phyloP scores from a whole-genome alignment of 1,284 basidiomycete species.

The Rhodotorula mucilaginosa region DNA sequence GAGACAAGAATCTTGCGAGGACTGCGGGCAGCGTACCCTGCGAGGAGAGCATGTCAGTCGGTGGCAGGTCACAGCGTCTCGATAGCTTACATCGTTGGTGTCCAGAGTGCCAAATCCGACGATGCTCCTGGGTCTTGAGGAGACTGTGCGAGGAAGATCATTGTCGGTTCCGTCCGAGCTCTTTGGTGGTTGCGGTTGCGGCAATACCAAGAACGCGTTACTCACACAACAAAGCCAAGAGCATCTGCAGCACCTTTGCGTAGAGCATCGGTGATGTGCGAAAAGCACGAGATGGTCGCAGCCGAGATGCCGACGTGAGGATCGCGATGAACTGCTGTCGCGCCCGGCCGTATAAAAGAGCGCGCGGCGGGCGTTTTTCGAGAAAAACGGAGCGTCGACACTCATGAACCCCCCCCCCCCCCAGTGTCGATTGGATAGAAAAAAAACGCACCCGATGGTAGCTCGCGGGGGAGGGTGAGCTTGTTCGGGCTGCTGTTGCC shows the following conservation, averaged over 20 bases:
- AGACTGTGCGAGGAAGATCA: constrained; percentile 26
- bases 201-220: neutral
- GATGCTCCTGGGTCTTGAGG: constrained; percentile 54
- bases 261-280: constrained; percentile 9
- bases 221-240: constrained; percentile 11
- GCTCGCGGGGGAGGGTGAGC: too few species aligned
- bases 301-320: constrained; percentile 11
- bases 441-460: too few species aligned
- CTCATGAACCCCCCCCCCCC: too few species aligned
- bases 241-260: constrained; percentile 2
- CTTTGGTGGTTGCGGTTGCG: too few species aligned
- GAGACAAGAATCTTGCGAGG: constrained; percentile 53
- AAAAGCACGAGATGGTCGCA: constrained; percentile 16
- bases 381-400: too few species aligned
- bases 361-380: too few species aligned
- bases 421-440: too few species aligned
- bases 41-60: constrained; percentile 32
- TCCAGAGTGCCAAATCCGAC: constrained; percentile 50
- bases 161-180: neutral
- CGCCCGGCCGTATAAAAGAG: too few species aligned
- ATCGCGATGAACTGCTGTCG: constrained; percentile 14
- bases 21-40: constrained; percentile 51
- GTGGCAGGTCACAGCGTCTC: too few species aligned
- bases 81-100: too few species aligned
- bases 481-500: too few species aligned